phyloP scores from a whole-genome alignment of 1,139 yeast genomes.

The Diutina scorzettiae region DNA sequence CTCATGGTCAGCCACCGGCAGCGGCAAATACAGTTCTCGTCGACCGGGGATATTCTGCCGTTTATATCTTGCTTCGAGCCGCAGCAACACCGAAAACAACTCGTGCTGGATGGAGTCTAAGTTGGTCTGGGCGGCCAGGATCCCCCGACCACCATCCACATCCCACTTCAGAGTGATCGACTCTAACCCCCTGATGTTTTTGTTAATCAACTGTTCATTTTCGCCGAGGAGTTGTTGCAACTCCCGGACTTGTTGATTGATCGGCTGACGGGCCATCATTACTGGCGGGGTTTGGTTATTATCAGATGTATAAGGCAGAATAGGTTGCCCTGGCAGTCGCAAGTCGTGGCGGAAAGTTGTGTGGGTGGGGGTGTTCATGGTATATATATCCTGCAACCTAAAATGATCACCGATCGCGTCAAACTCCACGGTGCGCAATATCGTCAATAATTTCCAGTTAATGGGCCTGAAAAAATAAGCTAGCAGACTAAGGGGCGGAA shows the following conservation, averaged over 20 bases:
- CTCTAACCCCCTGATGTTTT: neutral
- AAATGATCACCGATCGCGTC: no score
- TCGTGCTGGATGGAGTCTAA: neutral
- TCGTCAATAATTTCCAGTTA: no score
- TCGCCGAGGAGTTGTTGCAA: neutral
- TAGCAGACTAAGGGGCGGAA: no score
- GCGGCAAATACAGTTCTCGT: no score
- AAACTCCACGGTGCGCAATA: no score
- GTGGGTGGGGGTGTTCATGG: neutral
- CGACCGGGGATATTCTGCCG: neutral
- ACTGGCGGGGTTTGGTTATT: neutral
- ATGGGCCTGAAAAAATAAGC: no score
- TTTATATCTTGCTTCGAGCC: neutral
- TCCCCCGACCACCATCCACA: neutral
- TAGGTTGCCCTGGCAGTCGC: constrained; percentile 3
- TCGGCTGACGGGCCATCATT: neutral
- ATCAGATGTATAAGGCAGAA: neutral
- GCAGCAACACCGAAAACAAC: neutral
- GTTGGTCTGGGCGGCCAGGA: neutral
- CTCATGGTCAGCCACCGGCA: neutral
- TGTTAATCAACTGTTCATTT: neutral
- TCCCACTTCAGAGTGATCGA: neutral
- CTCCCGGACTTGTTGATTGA: neutral
- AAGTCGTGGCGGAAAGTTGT: constrained; percentile 1
- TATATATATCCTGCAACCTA: no score